Evolutionary conservation across 495 filamentous ascomycete species (phyloP), one percentile per base, ranked within the genome.

Genomic region (Aspergillus panamensis): DNA sequence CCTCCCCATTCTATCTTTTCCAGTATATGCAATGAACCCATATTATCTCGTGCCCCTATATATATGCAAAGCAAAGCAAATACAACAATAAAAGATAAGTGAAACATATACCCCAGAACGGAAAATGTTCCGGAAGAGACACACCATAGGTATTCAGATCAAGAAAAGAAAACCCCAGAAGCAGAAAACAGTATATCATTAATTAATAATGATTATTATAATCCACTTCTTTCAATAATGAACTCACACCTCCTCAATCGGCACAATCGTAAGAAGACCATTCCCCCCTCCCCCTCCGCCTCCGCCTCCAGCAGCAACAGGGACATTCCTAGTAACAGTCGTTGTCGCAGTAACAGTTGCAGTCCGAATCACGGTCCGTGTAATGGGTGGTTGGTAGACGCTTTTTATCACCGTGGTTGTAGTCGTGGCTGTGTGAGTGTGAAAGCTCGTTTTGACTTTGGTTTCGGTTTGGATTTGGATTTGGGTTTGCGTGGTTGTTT

Each of bases 281-380:
- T 17, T n/a, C 16, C 16, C 42, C 9, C 16, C 42, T 44, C 8
- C 42, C 19, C 8, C 17, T 19, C 19, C 19, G 6, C 42, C 42
- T 10, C 42, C 42, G 0, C 50, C 31, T 3, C 30, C 50, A 20
- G 20, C 31, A 25, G 37, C 21, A 25, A 17, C 51, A 37, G 25
- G 25, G 25, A 25, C 25, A 2, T 25, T 25, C 25, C 5, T 25
- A 25, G 25, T 25, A 2, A 25, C 25, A 5, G 25, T 25, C 25
- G 25, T 25, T 2, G 58, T 55, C 0, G 25, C 21, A 52, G 58
- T 61, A 32, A 61, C 55, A 13, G 60, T 62, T 5, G 45, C 53
- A 21, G 63, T 66, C 17, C 45, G 39, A 37, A 62, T 69, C 31
- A 52, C 57, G 25, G 62, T 68, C 48, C 14, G 10, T 39, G 35